A percentile compares a stretch with the other conserved stretches of the same genome.
These are phyloP conservation scores for Blastobotrys muscicola DNA, from an alignment of 805 yeast species.

Conservation along the genomic window DNA sequence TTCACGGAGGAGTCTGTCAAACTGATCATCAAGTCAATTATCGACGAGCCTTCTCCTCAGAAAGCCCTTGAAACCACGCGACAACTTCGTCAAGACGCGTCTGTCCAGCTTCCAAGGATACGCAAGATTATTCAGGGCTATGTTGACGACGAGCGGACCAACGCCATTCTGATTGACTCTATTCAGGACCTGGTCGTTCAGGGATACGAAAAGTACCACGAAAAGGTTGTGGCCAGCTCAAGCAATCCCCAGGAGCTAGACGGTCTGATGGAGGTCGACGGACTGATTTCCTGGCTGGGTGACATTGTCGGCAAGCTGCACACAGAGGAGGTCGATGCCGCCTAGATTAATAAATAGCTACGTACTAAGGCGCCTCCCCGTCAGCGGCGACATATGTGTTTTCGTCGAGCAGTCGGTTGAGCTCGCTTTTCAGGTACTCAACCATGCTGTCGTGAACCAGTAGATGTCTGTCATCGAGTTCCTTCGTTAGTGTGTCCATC, in stretches of 20 bases:
- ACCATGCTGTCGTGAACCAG: slow-evolving; percentile 72
- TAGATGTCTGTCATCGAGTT: slow-evolving; percentile 85
- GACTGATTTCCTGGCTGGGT: slow-evolving; percentile 41
- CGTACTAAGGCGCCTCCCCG: slow-evolving; percentile 25
- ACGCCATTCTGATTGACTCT: slow-evolving; percentile 49
- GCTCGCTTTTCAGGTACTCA: slow-evolving; percentile 63
- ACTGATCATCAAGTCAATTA: slow-evolving; percentile 41
- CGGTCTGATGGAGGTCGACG: slow-evolving; percentile 55
- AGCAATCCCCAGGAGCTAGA: slow-evolving; percentile 27
- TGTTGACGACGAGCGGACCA: slow-evolving; percentile 46
- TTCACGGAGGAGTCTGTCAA: slow-evolving; percentile 52
- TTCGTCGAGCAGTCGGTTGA: slow-evolving; percentile 65
- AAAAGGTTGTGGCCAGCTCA: slow-evolving; percentile 23
- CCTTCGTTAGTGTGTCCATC: slow-evolving; percentile 32
- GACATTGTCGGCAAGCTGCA: slow-evolving; percentile 24
- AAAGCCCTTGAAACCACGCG: slow-evolving; percentile 28
- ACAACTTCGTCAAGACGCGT: slow-evolving; percentile 41
- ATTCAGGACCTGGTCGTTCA: slow-evolving; percentile 51
- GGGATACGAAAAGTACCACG: slow-evolving; percentile 48
- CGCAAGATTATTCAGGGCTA: slow-evolving; percentile 43
- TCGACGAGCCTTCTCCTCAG: slow-evolving; percentile 16
- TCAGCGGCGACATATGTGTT: slow-evolving; percentile 85
- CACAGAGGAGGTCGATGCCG: not conserved
- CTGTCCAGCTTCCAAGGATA: slow-evolving; percentile 47
- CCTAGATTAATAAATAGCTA: not conserved